Evolutionary conservation across 371 early-diverging fungal species (phyloP).

Genomic region (Chytridium lagenaria): DNA sequence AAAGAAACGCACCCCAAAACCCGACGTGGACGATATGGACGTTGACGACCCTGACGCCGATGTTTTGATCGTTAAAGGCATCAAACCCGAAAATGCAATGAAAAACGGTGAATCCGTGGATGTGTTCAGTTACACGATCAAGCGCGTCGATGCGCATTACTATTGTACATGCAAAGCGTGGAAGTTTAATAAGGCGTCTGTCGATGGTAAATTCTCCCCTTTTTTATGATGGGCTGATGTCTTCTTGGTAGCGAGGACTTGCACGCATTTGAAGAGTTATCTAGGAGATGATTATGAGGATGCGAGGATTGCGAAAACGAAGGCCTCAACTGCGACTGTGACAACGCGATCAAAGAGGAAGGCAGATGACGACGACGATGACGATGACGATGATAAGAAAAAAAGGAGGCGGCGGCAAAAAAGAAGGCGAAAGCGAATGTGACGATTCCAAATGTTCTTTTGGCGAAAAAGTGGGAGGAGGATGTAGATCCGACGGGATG

Average conservation of each 20-base stretch:
- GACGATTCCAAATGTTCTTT: conserved; percentile 27
- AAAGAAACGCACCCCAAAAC: not conserved
- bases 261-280: conserved; percentile 47
- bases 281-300: conserved; percentile 48
- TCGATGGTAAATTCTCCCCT: conserved; percentile 32
- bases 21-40: conserved; percentile 5
- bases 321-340: not conserved
- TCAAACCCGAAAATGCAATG: conserved; percentile 34
- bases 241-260: conserved; percentile 37
- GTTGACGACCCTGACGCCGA: conserved; percentile 4
- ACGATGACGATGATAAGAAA: conserved; percentile 30
- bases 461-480: conserved; percentile 30
- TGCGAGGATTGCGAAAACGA: conserved; percentile 30
- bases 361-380: conserved; percentile 20
- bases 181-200: conserved; percentile 34
- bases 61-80: conserved; percentile 29
- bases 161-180: conserved; percentile 41
- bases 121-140: conserved; percentile 16
- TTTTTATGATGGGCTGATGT: not conserved
- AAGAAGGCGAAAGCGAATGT: conserved; percentile 19
- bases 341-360: not conserved
- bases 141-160: conserved; percentile 31
- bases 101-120: conserved; percentile 41
- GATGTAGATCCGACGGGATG: conserved; percentile 46
- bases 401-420: conserved; percentile 11